Conservation (phyloP, 2,329 filamentous ascomycete species). For the Elsinoe perseae region DNA sequence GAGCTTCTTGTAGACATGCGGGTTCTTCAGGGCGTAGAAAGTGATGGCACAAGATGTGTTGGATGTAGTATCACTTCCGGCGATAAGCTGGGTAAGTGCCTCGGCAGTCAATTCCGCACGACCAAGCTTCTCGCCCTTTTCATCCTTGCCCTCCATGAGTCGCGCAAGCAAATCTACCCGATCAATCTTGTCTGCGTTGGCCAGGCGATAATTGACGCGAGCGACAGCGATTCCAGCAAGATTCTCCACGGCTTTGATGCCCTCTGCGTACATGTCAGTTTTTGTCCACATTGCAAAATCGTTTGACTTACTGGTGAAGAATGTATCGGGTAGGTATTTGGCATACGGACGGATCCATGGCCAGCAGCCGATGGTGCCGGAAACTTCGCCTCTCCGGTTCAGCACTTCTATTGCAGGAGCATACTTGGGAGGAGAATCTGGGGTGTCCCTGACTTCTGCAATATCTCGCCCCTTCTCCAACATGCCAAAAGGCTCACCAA, state of each 20-base stretch:
- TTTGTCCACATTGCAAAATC: no score
- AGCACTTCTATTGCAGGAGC: constrained; percentile 79
- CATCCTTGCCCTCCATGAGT: constrained; percentile 79
- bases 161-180: constrained; percentile 74
- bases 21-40: constrained; percentile 64
- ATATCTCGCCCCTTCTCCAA: constrained; percentile 66
- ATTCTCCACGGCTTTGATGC: constrained; percentile 65
- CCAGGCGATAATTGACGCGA: constrained; percentile 65
- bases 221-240: constrained; percentile 84
- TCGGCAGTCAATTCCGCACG: constrained; percentile 79
- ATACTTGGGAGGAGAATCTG: constrained; percentile 56
- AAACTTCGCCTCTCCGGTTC: constrained; percentile 81
- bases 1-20: constrained; percentile 62
- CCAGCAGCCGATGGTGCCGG: constrained; percentile 63
- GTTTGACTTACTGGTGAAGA: constrained; percentile 50
- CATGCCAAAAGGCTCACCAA: constrained; percentile 78
- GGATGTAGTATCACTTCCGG: constrained; percentile 67
- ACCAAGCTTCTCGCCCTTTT: constrained; percentile 65
- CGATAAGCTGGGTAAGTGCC: constrained; percentile 80
- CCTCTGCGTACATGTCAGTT: constrained; percentile 35
- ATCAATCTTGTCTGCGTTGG: constrained; percentile 53
- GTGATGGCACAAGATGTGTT: constrained; percentile 78
- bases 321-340: constrained; percentile 70
- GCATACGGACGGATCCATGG: constrained; percentile 72
- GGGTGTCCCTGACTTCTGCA: constrained; percentile 60